These are phyloP conservation scores for Hypoxylon crocopeplum DNA, from an alignment of 495 filamentous ascomycete species.

Conservation along the genomic window DNA sequence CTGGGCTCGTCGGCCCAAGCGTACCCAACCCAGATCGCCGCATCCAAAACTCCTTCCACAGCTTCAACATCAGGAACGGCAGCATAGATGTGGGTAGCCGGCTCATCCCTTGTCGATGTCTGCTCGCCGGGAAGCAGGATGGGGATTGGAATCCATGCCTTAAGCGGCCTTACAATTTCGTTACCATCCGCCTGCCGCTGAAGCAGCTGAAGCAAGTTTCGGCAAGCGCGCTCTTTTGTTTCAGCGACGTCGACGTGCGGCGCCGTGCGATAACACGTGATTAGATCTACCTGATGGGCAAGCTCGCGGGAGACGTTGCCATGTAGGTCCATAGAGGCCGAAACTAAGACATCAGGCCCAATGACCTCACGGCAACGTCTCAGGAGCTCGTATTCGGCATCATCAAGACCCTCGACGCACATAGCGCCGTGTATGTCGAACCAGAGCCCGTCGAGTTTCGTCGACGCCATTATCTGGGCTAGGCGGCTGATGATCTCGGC, in stretches of 20 bases:
- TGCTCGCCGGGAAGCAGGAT: slow-evolving; percentile 64
- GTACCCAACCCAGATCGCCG: slow-evolving; percentile 66
- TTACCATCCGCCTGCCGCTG: slow-evolving; percentile 21
- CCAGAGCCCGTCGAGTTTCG: slow-evolving; percentile 58
- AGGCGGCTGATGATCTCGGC: slow-evolving; percentile 57
- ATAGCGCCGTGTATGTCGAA: slow-evolving; percentile 67
- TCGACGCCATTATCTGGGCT: slow-evolving; percentile 39
- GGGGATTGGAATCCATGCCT: slow-evolving; percentile 63
- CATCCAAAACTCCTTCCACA: slow-evolving; percentile 55
- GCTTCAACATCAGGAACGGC: slow-evolving; percentile 55
- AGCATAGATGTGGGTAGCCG: slow-evolving; percentile 60
- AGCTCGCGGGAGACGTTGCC: slow-evolving; percentile 62
- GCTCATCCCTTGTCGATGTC: slow-evolving; percentile 63
- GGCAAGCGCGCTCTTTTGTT: slow-evolving; percentile 62
- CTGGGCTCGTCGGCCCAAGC: slow-evolving; percentile 66
- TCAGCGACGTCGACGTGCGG: slow-evolving; percentile 60
- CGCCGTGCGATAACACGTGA: slow-evolving; percentile 64
- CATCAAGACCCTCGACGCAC: slow-evolving; percentile 61
- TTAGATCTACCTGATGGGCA: slow-evolving; percentile 58
- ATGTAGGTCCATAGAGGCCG: slow-evolving; percentile 64
- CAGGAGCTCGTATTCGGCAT: slow-evolving; percentile 60
- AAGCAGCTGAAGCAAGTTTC: slow-evolving; percentile 56
- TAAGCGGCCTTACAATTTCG: slow-evolving; percentile 49
- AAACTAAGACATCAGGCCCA: slow-evolving; percentile 58
- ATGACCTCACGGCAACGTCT: slow-evolving; percentile 55